Evolutionary conservation across 2,329 filamentous ascomycete genomes (phyloP), one percentile per base, ranked within the genome.

Genomic region (Colletotrichum coccodes): DNA sequence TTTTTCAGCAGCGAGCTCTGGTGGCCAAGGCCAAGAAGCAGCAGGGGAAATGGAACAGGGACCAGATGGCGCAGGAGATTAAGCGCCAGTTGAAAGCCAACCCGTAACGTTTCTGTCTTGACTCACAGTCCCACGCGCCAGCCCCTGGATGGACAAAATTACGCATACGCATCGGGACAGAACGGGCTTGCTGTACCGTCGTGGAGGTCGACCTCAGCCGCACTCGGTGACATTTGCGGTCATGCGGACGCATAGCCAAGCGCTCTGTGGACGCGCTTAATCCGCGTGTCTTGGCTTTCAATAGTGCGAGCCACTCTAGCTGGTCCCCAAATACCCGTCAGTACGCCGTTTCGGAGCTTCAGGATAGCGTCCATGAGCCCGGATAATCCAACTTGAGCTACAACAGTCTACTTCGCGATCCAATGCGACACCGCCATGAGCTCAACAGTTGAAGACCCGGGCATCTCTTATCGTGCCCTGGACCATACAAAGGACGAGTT

Each of bases 11-110:
- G 68, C 70, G 75, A 1, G 71, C 75, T 9, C 38, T 76, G 6
- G 62, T 79, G n/a, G 70, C 72, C 3, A 72, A 72, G 49, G 76
- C 75, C 34, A 72, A 77, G 63, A 74, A 75, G 66, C 75, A 77
- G 71, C 71, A 72, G 42, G 73, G 76, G 49, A 74, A 72, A 61
- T 75, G 71, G 44, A 58, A 56, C 38, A 42, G 70, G 16, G 59
- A 61, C 12, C 68, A 72, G 57, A 60, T 60, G n/a, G 68, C 70
- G n/a, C 68, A 71, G 26, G 60, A 62, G 54, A 69, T 70, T 44
- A 70, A 71, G 52, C 49, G 72, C n/a, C 69, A 74, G 42, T 54
- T 63, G 18, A 59, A 70, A 23, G 72, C 72, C 2, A 75, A 75
- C 28, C 70, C 56, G 57, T 70, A 68, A 6, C 26, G 71, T 6